Base-by-base conservation (phyloP, 805 yeast species). In the Candida glaebosa region DNA sequence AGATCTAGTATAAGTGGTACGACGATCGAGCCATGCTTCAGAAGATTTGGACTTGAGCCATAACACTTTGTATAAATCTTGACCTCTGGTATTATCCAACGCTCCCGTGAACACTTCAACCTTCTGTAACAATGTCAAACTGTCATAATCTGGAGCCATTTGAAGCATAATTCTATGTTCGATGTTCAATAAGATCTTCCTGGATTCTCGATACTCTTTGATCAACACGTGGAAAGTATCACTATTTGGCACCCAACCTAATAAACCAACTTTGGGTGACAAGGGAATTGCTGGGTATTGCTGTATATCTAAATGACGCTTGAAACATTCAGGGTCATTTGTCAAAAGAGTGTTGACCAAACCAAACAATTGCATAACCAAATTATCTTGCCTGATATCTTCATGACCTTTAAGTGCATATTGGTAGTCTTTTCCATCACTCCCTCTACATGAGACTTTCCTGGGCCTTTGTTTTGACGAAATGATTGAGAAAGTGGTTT, bases 331-430 rank as follows among this genome's bases (percentile, higher is more conserved):
- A 0, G 97, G 82, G 60, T 93, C 97, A 53, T 87, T 87, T 4
- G 83, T 78, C 48, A 93, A 73, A 37, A 95, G 70, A 0, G 97
- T 89, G 58, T 95, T 93, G 2, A 93, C 98, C 56, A 93, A 71
- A 1, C 98, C 98, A 63, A 93, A 91, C 52, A 93, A 70, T 64
- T 93, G 99, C 99, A 93, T 93, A 19, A 91, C 99, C 61, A 95
- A 74, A 55, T 88, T 87, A 66, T 93, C 99, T 60, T 93, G 99
- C 56, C 99, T 79, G 40, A 93, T 87, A 71, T 93, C 99, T 66
- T 93, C 99, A 57, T 93, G 98, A 1, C 98, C 99, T 64, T 93
- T 93, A 55, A 93, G 71, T 2, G 74, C 66, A 62, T 80, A 95
- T 52, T 78, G 85, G 58, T 95, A 89, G 31, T 84, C 87, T 54